Base-by-base conservation (phyloP, 768 basidiomycete genomes). In the Vishniacozyma victoriae region DNA sequence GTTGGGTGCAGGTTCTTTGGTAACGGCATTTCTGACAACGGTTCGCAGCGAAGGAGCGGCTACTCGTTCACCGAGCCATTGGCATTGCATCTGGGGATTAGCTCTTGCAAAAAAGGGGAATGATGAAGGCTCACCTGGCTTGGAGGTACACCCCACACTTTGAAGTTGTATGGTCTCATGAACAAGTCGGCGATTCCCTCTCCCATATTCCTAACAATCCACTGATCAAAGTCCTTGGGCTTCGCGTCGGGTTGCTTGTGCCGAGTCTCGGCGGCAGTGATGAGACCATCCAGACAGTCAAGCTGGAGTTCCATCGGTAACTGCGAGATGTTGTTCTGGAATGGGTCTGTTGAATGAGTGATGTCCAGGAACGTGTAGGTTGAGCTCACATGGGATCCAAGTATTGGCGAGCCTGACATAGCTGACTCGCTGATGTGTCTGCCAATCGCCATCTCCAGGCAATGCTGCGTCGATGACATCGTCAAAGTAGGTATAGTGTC, bases 151-250 rank as follows among this genome's bases (percentile, higher is more conserved):
- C 71, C 73, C 73, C 73, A 75, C 15, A 75, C 73, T 52, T 70
- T 71, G 60, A 67, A 73, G 55, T 75, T 75, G 59, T 75, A 75
- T 31, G 71, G 71, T 19, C 68, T 52, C 73, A 75, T 75, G 64
- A 75, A 75, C 26, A 68, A 37, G 41, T 73, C 68, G 22, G 73
- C 72, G 16, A 75, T 70, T 1, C 72, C 73, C 29, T 57, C 56
- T 13, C 72, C 72, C 66, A 73, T 70, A 54, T 68, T 71, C 39
- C 72, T 51, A 16, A 74, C 40, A 46, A 73, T 75, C 72, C 72
- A 75, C 46, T 73, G 67, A 55, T 75, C 73, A 42, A 73, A 75
- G 29, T 48, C 70, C 35, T 57, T 59, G 20, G 73, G 72, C 55
- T 73, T 75, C 45, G 52, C 44, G 6, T 36, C 36, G 4, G 63